Percentiles rank a stretch among this genome's conserved stretches.
Conservation (phyloP, 2,329 filamentous ascomycete genomes). For the Grosmannia clavigera region DNA sequence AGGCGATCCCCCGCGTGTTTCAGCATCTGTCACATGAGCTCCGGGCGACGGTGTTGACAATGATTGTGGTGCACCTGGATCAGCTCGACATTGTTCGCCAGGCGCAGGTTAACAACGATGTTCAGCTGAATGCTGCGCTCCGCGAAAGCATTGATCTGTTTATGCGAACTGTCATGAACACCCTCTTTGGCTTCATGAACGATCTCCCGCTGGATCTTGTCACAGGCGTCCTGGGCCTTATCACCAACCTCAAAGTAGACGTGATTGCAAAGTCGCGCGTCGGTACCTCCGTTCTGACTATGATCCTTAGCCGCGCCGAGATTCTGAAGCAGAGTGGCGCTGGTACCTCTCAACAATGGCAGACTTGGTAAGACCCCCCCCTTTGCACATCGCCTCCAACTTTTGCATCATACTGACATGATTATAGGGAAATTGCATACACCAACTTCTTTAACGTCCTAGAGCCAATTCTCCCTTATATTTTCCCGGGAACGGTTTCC, state of each 20-base stretch:
- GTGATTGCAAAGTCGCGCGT: slow-evolving; percentile 77
- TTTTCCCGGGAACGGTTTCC: slow-evolving; percentile 87
- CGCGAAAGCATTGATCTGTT: slow-evolving; percentile 92
- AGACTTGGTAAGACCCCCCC: slow-evolving; percentile 53
- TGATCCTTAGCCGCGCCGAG: slow-evolving; percentile 88
- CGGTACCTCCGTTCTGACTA: slow-evolving; percentile 80
- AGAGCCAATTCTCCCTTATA: slow-evolving; percentile 68
- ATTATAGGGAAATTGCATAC: slow-evolving; percentile 57
- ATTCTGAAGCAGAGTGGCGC: slow-evolving; percentile 73
- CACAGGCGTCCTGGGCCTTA: slow-evolving; percentile 74
- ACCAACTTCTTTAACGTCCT: slow-evolving; percentile 77
- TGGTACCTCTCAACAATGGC: slow-evolving; percentile 60
- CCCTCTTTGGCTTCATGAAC: slow-evolving; percentile 78
- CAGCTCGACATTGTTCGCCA: slow-evolving; percentile 79
- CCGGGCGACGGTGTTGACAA: slow-evolving; percentile 86
- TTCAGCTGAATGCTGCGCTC: slow-evolving; percentile 57
- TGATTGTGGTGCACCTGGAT: slow-evolving; percentile 90
- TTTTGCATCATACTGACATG: slow-evolving; percentile 21
- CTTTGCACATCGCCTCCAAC: slow-evolving; percentile 16
- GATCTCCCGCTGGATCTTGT: slow-evolving; percentile 87
- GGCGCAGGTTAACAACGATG: slow-evolving; percentile 61
- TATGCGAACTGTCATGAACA: slow-evolving; percentile 75
- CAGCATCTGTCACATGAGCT: slow-evolving; percentile 85
- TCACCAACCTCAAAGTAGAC: slow-evolving; percentile 74
- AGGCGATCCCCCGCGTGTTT: slow-evolving; percentile 88